A percentile compares a stretch with the other conserved stretches of the same genome.
These are phyloP conservation scores for Escovopsis sp. DNA, from an alignment of 2,329 filamentous ascomycete genomes.

Conservation along the genomic window DNA sequence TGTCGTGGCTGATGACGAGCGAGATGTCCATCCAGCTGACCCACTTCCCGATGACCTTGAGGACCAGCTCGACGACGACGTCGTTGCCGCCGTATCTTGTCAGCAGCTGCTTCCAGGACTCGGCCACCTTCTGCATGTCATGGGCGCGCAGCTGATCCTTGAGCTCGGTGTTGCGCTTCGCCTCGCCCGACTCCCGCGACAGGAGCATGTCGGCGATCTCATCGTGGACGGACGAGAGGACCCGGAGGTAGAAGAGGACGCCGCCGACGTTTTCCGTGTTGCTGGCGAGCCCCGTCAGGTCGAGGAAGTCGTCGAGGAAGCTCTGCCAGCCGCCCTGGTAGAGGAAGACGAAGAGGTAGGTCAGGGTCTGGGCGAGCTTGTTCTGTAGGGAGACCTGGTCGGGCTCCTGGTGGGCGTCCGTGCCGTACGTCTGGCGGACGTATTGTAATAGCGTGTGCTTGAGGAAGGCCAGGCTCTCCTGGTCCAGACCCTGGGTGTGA, in stretches of 20 bases:
- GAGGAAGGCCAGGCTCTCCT: slow-evolving; percentile 56
- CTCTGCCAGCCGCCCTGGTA: slow-evolving; percentile 77
- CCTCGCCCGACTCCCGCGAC: slow-evolving; percentile 60
- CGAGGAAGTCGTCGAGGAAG: slow-evolving; percentile 83
- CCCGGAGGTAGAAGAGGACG: slow-evolving; percentile 75
- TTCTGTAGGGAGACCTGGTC: slow-evolving; percentile 78
- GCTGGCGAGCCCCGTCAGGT: slow-evolving; percentile 51
- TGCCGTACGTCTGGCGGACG: slow-evolving; percentile 59
- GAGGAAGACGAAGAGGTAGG: slow-evolving; percentile 77
- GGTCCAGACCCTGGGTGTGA: slow-evolving; percentile 62
- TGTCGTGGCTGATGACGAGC: slow-evolving; percentile 77
- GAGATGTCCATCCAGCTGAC: slow-evolving; percentile 98
- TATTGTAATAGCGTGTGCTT: slow-evolving; percentile 74
- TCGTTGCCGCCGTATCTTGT: slow-evolving; percentile 61
- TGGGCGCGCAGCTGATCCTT: slow-evolving; percentile 81
- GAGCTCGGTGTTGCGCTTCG: slow-evolving; percentile 73
- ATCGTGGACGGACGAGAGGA: slow-evolving; percentile 83
- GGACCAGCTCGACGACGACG: slow-evolving; percentile 66
- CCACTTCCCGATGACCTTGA: slow-evolving; percentile 91
- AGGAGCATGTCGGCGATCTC: slow-evolving; percentile 92
- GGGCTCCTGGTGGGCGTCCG: slow-evolving; percentile 38
- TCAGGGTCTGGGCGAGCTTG: slow-evolving; percentile 92
- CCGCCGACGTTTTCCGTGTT: slow-evolving; percentile 58
- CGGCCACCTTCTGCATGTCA: slow-evolving; percentile 77
- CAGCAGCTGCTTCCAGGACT: slow-evolving; percentile 85